Base-by-base conservation (phyloP, 495 filamentous ascomycete genomes). In the Evernia prunastri region DNA sequence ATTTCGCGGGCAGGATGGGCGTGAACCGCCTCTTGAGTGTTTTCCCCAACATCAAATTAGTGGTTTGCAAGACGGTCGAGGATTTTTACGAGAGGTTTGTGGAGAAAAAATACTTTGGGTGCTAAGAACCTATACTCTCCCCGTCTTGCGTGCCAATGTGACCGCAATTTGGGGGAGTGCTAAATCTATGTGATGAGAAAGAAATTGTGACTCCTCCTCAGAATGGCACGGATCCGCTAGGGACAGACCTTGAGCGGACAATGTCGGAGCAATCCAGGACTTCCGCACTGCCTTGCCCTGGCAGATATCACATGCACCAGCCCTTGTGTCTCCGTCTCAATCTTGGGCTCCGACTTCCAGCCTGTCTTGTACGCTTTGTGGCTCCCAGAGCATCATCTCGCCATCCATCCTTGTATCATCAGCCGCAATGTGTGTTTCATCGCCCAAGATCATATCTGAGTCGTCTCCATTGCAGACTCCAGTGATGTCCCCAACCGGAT, bases 71-170 rank as follows among this genome's bases (percentile, higher is more conserved):
- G 58, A 82, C 96, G 68, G 85, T 89, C 56, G 81, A 86, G 36
- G 89, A 92, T 64, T 80, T 83, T 66, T 87, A 92, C 74, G 82
- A 84, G 37, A 80, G 91, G 65, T 96, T 91, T 89, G 84, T 96
- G 69, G 91, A 96, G 76, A 80, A 81, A 67, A 84, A 83, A 69
- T 94, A 94, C 73, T 84, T 92, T 72, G 87, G 90, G 6, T 92
- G 89, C 73, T 94, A 69, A 81, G 1, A 27, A 11, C 23, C 36
- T 31, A 58, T 51, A 12, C 7, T 25, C 47, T 29, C 29, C 47
- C 10, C 23, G 15, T 51, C 40, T 43, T 43, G 40, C 40, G 40
- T 43, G 7, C 8, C 40, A 43, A 20, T 43, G 15, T 43, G 40
- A 17, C 40, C 18, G 40, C 40, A 43, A 18, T 20, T 4, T 43